phyloP scores from a whole-genome alignment of 2,329 filamentous ascomycete species.

The Beauveria rudraprayagi region DNA sequence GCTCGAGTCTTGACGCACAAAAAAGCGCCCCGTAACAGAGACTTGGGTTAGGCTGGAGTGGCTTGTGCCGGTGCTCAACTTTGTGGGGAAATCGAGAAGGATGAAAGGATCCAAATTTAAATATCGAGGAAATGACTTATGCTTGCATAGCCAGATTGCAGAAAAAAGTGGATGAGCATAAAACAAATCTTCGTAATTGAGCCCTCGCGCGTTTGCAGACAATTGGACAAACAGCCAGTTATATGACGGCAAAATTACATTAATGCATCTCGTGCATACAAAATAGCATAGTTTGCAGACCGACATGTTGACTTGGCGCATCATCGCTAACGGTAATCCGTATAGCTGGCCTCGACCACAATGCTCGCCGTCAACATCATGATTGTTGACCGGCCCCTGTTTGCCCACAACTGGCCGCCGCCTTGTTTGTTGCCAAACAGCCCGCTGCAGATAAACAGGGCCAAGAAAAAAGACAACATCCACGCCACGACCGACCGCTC shows the following conservation, averaged over 20 bases:
- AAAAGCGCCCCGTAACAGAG: not conserved
- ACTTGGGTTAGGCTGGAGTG: not conserved
- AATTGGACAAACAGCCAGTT: not conserved
- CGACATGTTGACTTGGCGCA: too few species aligned
- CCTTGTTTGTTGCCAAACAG: not conserved
- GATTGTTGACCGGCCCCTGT: not conserved
- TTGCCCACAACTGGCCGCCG: not conserved
- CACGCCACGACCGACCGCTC: not conserved
- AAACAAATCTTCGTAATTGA: not conserved
- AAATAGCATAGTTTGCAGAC: too few species aligned
- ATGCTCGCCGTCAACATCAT: too few species aligned
- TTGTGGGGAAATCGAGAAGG: slow-evolving; percentile 5
- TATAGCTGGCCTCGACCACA: too few species aligned
- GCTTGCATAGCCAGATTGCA: not conserved
- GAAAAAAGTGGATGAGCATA: not conserved
- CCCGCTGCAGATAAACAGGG: not conserved
- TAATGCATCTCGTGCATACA: not conserved
- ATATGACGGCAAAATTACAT: not conserved
- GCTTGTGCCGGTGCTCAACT: not conserved
- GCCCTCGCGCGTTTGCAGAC: not conserved
- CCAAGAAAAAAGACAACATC: not conserved
- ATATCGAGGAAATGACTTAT: not conserved
- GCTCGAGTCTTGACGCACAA: too few species aligned
- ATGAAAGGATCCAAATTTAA: not conserved
- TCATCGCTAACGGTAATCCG: too few species aligned